Base-by-base conservation (phyloP, 345 rosid species). In the Erucastrum elatum region DNA sequence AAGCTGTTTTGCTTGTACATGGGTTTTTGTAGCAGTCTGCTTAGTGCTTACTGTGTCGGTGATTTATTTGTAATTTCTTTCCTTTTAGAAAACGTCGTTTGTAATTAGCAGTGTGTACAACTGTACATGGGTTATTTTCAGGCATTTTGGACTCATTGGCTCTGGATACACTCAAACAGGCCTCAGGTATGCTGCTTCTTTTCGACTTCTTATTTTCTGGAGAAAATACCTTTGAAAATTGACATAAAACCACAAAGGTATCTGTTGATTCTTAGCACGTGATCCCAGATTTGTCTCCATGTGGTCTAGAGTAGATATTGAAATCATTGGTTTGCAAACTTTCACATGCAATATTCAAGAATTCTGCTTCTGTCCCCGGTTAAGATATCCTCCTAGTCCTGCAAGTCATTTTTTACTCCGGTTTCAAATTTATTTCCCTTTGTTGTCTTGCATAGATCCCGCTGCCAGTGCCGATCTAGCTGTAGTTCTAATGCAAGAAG, bases 401-500 rank as follows among this genome's bases (percentile, higher is more conserved):
- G n/a, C n/a, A n/a, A n/a, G n/a, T n/a, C n/a, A n/a, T n/a, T n/a
- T n/a, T n/a, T n/a, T n/a, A n/a, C n/a, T n/a, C n/a, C 17, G 25
- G n/a, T 55, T 31, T 49, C 33, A 56, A 55, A 16, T 37, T 49
- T 34, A 5, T 39, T 55, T 46, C 13, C 16, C 16, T 64, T 63
- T 56, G 60, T 33, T 72, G 55, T 11, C 72, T 68, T 81, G 68
- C 84, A 66, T 84, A 94, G 98, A 92, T 85, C 96, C 97, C 34
- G 84, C 91, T 74, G 98, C 98, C 44, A 89, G 94, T 89, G 97
- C 98, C 60, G 97, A 92, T 85, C 90, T 94, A 15, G 95, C 94
- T 67, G 87, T 94, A 81, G 84, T 92, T 84, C 80, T 94, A 77
- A 89, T 94, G 98, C 98, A 92, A 91, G 98, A 94, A 90, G 98